Percentiles rank a stretch among this genome's conserved stretches.
phyloP scores from a whole-genome alignment of 1,284 basidiomycete species.

The Grifola frondosa region DNA sequence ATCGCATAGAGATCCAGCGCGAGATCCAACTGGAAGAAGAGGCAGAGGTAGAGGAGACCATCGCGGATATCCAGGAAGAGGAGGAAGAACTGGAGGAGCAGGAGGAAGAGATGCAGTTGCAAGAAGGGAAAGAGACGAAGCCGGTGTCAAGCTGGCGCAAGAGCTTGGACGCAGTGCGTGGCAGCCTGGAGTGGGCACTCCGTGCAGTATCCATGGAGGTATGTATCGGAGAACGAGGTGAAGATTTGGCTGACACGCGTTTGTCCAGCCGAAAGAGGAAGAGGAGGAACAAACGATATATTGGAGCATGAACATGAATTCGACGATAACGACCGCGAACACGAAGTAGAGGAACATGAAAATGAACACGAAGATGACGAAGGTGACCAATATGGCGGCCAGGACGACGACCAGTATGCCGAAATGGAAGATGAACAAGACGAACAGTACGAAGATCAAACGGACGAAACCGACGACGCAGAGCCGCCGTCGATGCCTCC shows the following conservation, averaged over 20 bases:
- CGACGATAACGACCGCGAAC: constrained; percentile 12
- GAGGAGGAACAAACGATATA: constrained; percentile 15
- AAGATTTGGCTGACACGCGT: no score
- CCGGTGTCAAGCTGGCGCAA: constrained; percentile 38
- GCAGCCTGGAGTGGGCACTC: constrained; percentile 34
- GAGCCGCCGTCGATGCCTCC: constrained; percentile 7
- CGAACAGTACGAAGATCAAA: constrained; percentile 11
- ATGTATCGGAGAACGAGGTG: no score
- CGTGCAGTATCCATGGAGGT: constrained; percentile 31
- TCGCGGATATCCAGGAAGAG: constrained; percentile 30
- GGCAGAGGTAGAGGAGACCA: constrained; percentile 30
- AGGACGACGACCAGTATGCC: constrained; percentile 13
- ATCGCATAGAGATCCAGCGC: constrained; percentile 47
- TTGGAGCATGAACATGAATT: constrained; percentile 9
- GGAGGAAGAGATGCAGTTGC: constrained; percentile 21
- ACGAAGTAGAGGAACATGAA: constrained; percentile 13
- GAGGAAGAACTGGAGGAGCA: constrained; percentile 30
- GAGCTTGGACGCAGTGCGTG: constrained; percentile 35
- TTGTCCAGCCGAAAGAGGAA: constrained; percentile 20
- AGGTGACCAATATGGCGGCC: constrained; percentile 7
- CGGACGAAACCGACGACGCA: constrained; percentile 9
- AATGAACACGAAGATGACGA: constrained; percentile 13
- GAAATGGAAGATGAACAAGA: constrained; percentile 16
- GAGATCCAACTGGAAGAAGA: constrained; percentile 42
- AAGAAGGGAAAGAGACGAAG: constrained; percentile 34